Percentiles rank a stretch among this genome's conserved stretches.
phyloP scores from a whole-genome alignment of 371 early-diverging fungal species.

The Cladochytrium tenue region DNA sequence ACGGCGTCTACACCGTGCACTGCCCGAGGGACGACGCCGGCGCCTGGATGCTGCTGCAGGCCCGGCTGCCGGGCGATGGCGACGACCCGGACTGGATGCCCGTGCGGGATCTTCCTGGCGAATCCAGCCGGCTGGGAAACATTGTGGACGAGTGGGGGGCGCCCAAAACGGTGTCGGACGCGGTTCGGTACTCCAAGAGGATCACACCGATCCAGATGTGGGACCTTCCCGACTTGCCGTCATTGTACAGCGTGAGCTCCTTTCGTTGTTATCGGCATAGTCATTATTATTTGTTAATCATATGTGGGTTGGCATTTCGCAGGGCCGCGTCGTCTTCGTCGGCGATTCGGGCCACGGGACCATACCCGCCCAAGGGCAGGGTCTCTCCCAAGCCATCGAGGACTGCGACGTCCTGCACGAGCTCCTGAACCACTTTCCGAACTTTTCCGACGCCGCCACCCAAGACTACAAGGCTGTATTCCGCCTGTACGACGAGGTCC shows the following conservation, averaged over 20 bases:
- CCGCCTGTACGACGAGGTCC: slow-evolving; percentile 12
- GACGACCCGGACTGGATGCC: slow-evolving; percentile 9
- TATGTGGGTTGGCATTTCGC: no score
- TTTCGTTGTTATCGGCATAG: no score
- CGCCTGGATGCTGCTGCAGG: neutral
- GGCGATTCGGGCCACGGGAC: slow-evolving; percentile 37
- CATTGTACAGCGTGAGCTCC: slow-evolving; percentile 7
- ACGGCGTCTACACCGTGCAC: neutral
- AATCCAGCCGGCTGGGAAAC: slow-evolving; percentile 13
- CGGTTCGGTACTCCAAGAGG: slow-evolving; percentile 7
- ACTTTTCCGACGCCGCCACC: neutral
- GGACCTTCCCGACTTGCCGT: slow-evolving; percentile 15
- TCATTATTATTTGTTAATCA: no score
- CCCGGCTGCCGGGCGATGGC: neutral
- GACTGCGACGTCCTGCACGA: slow-evolving; percentile 25
- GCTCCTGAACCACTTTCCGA: slow-evolving; percentile 11
- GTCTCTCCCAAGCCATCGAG: slow-evolving; percentile 25
- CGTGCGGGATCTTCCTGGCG: slow-evolving; percentile 10
- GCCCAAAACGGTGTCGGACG: neutral
- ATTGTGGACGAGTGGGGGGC: slow-evolving; percentile 12
- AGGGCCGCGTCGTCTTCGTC: slow-evolving; percentile 25
- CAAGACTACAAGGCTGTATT: slow-evolving; percentile 6
- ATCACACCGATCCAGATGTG: slow-evolving; percentile 5
- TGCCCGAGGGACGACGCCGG: neutral
- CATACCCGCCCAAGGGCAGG: slow-evolving; percentile 25